phyloP scores from a whole-genome alignment of 495 filamentous ascomycete genomes.

The Bacidia gigantensis region DNA sequence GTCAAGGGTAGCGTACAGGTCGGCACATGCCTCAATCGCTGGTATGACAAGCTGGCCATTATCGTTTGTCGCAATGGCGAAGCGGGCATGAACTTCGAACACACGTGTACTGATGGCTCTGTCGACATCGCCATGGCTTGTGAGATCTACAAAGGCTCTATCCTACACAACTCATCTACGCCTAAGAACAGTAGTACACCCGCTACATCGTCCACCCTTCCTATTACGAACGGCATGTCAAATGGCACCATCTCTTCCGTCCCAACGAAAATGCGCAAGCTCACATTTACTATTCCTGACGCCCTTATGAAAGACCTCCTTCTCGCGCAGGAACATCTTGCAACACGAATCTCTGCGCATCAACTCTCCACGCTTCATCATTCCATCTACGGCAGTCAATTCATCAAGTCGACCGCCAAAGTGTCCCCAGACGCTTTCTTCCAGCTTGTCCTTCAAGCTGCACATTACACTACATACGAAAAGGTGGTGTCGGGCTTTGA shows the following conservation, averaged over 20 bases:
- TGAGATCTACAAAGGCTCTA: slow-evolving; percentile 6
- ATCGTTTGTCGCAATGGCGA: slow-evolving; percentile 5
- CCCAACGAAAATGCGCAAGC: not conserved
- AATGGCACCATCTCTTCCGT: not conserved
- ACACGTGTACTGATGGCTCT: slow-evolving; percentile 7
- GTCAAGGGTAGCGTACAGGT: not conserved
- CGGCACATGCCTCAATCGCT: slow-evolving; percentile 7
- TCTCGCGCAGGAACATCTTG: not conserved
- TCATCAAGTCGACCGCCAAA: not conserved
- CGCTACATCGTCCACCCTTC: not conserved
- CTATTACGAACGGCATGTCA: not conserved
- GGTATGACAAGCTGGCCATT: slow-evolving; percentile 8
- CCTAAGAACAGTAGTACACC: not conserved
- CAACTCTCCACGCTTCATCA: slow-evolving; percentile 4
- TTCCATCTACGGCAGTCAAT: not conserved
- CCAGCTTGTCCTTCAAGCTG: slow-evolving; percentile 6
- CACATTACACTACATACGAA: slow-evolving; percentile 1
- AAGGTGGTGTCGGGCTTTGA: not conserved
- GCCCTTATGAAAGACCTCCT: not conserved
- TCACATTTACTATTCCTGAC: not conserved
- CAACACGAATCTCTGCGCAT: not conserved
- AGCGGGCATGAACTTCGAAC: slow-evolving; percentile 8
- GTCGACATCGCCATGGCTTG: slow-evolving; percentile 5
- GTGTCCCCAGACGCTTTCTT: slow-evolving; percentile 9
- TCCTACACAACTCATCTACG: too few relatives aligned